Base-by-base conservation (phyloP, 768 basidiomycete genomes). In the Leccinum boreale region DNA sequence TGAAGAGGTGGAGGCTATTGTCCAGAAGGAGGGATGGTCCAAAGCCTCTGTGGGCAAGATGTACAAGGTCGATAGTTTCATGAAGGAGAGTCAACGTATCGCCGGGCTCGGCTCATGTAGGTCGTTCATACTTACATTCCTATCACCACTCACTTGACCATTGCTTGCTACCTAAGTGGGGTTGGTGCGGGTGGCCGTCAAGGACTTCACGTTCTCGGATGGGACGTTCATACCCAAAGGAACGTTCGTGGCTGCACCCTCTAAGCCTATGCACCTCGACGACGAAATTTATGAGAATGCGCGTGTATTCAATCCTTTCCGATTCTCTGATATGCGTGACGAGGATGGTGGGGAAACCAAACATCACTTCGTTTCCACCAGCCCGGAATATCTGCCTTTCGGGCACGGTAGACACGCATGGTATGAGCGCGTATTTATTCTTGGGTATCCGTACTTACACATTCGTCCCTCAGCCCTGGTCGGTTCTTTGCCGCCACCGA, bases 291-390 rank as follows among this genome's bases (percentile, higher is more conserved):
- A 79, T 49, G 59, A 71, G 7, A 67, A 76, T 29, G 62, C 78
- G 2, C 26, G 69, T 4, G 59, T 57, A 6, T 79, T 85, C 58
- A 75, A 82, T 42, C 77, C 77, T 0, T 81, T 79, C 68, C 79
- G 83, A 17, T 84, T 81, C 60, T 71, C 71, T 3, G 63, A 72
- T 11, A 70, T 75, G 60, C 63, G 72, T 52, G 72, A 78, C 17
- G 67, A 73, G 2, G 26, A 48, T 17, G 74, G 62, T 26, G 26
- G 4, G 26, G 26, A 26, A 26, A 26, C 26, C 3, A 75, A 76
- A 23, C 17, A 15, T 48, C 14, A 24, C 14, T 28, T 48, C 6
- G 12, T 17, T 14, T 24, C 47, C 23, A 48, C 47, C 7, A 6
- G 23, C 14, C 47, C 47, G 3, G 47, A 48, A 8, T 28, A 29